Evolutionary conservation across 495 filamentous ascomycete species (phyloP).

Genomic region (Trichocladium uniseriatum): DNA sequence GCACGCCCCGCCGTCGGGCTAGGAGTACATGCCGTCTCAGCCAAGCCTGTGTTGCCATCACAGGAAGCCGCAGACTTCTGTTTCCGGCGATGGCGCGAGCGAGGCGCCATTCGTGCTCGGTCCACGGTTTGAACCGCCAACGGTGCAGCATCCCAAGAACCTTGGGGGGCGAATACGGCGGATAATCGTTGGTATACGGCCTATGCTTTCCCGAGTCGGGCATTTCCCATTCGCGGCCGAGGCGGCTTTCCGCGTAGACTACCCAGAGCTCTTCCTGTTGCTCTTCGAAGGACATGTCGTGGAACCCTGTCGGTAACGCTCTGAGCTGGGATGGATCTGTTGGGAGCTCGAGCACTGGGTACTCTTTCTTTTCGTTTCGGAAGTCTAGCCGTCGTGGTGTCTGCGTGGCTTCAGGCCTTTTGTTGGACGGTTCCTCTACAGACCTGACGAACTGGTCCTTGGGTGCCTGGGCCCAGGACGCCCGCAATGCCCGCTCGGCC

Average conservation of each 20-base stretch:
- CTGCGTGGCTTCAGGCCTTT: not conserved
- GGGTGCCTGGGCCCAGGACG: no score
- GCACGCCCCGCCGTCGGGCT: conserved; percentile 1
- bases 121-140: conserved; percentile 2
- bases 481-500: not conserved
- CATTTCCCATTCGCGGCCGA: conserved; percentile 2
- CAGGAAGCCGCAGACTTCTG: conserved; percentile 21
- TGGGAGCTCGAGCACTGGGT: not conserved
- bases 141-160: conserved; percentile 10
- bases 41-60: conserved; percentile 25
- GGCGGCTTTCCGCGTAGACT: not conserved
- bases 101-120: conserved; percentile 3
- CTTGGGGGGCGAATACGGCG: conserved; percentile 11
- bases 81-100: conserved; percentile 14
- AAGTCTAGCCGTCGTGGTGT: no score
- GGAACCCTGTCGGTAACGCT: conserved; percentile 7
- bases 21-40: conserved; percentile 19
- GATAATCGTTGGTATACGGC: conserved; percentile 1
- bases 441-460: no score
- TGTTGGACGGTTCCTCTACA: not conserved
- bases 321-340: not conserved
- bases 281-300: conserved; percentile 7
- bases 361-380: not conserved
- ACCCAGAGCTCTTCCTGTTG: conserved; percentile 11
- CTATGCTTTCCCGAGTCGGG: not conserved